Conservation (phyloP, 257 asterid genomes). For the Plantago major region DNA sequence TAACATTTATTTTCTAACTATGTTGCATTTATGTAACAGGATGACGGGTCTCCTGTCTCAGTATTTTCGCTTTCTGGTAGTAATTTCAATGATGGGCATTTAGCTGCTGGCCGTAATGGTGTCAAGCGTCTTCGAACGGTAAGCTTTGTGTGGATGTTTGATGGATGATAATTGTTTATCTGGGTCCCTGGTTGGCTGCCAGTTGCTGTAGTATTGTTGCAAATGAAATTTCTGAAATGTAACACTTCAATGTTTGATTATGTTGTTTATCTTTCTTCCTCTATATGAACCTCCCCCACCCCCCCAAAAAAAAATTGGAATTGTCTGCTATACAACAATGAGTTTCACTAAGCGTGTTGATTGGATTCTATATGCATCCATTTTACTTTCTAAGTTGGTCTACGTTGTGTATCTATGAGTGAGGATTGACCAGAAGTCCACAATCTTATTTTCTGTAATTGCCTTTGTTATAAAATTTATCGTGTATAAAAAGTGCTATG, state of each 20-base stretch:
- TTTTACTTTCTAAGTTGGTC: not conserved
- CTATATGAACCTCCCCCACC: too few relatives aligned
- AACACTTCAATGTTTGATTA: not conserved
- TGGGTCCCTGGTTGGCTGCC: constrained; percentile 9
- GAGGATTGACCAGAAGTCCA: not conserved
- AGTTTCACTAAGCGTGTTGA: too few relatives aligned
- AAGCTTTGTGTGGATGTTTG: constrained; percentile 28
- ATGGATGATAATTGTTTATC: constrained; percentile 9
- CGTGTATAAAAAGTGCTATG: not conserved
- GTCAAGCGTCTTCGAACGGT: constrained; percentile 98
- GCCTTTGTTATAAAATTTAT: not conserved
- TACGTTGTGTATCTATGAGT: constrained; percentile 1
- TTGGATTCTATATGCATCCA: too few relatives aligned
- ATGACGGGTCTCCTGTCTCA: constrained; percentile 94
- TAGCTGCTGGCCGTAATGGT: constrained; percentile 97
- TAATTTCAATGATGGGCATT: constrained; percentile 78
- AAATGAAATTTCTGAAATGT: constrained; percentile 14
- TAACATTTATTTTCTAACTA: constrained; percentile 10
- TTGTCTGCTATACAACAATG: not conserved
- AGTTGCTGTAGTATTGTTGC: constrained; percentile 15
- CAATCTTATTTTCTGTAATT: not conserved
- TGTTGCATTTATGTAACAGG: constrained; percentile 42
- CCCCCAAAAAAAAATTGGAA: too few relatives aligned
- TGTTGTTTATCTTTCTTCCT: constrained; percentile 8
- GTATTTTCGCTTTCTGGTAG: constrained; percentile 91